A percentile compares a stretch with the other conserved stretches of the same genome.
phyloP scores from a whole-genome alignment of 2,329 filamentous ascomycete genomes.

The Fusarium longipes region DNA sequence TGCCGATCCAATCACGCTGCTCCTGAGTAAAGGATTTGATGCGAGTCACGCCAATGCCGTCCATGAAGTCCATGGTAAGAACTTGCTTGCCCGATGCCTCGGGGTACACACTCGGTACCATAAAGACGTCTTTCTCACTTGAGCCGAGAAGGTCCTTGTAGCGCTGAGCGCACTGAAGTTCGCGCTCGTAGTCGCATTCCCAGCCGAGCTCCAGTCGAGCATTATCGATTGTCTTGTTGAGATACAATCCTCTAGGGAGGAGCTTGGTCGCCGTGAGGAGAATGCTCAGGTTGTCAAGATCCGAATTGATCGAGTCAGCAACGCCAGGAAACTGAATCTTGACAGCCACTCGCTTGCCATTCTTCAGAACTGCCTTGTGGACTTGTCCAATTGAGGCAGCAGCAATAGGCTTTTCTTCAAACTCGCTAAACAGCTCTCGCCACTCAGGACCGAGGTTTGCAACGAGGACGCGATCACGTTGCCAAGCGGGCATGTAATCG shows the following conservation, averaged over 20 bases:
- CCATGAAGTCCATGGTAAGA: conserved; percentile 92
- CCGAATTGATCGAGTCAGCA: conserved; percentile 94
- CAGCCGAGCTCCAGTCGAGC: conserved; percentile 90
- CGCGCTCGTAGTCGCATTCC: conserved; percentile 96
- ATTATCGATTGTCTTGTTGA: conserved; percentile 98
- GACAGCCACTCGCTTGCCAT: conserved; percentile 82
- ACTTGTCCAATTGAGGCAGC: conserved; percentile 98
- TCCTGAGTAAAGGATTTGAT: conserved; percentile 79
- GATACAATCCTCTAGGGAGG: conserved; percentile 89
- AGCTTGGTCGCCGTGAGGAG: conserved; percentile 91
- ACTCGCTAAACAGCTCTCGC: conserved; percentile 83
- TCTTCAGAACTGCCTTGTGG: conserved; percentile 84
- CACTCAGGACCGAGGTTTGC: conserved; percentile 85
- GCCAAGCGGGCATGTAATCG: conserved; percentile 97
- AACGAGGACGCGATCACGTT: conserved; percentile 85
- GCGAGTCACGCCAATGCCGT: conserved; percentile 86
- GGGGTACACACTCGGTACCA: conserved; percentile 79
- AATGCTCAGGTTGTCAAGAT: conserved; percentile 91
- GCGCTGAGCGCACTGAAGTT: conserved; percentile 81
- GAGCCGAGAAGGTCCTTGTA: conserved; percentile 77
- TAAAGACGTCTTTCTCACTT: conserved; percentile 75
- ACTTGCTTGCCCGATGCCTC: conserved; percentile 88
- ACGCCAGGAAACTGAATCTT: conserved; percentile 99
- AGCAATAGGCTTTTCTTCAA: conserved; percentile 92
- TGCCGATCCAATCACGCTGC: conserved; percentile 95